phyloP scores from a whole-genome alignment of 305 asterid species.

The Striga hermonthica region DNA sequence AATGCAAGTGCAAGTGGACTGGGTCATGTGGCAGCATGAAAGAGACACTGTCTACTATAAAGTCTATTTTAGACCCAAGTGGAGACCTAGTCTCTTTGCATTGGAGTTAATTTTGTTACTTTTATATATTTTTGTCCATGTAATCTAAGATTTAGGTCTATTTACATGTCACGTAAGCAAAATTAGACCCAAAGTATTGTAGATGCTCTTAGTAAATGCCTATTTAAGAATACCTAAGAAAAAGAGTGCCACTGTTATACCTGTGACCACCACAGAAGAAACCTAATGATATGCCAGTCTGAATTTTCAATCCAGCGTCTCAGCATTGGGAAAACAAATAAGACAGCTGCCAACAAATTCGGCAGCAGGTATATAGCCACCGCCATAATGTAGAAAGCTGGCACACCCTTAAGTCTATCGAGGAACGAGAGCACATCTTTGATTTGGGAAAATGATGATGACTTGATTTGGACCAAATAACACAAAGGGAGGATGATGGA shows the following conservation, averaged over 20 bases:
- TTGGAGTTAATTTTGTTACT: no score
- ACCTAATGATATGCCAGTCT: slow-evolving; percentile 84
- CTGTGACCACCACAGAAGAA: slow-evolving; percentile 99
- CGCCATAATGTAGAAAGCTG: slow-evolving; percentile 80
- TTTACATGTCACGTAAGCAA: no score
- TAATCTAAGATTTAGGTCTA: no score
- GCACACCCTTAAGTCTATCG: slow-evolving; percentile 77
- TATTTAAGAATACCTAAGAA: no score
- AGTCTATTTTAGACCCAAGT: no score
- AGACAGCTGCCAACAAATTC: slow-evolving; percentile 62
- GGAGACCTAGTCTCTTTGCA: no score
- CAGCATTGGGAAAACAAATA: slow-evolving; percentile 90
- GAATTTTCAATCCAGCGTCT: slow-evolving; percentile 97
- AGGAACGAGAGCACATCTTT: slow-evolving; percentile 54
- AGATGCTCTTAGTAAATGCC: no score
- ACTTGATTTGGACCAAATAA: slow-evolving; percentile 56
- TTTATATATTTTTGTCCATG: no score
- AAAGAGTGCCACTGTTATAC: slow-evolving; percentile 32
- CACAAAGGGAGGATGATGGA: slow-evolving; percentile 71
- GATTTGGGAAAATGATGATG: slow-evolving; percentile 42
- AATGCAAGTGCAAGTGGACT: no score
- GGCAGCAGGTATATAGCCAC: slow-evolving; percentile 82
- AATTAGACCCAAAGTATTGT: no score
- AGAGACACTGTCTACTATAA: slow-evolving; percentile 16
- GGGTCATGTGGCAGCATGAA: no score